phyloP scores from a whole-genome alignment of 140 eudicot genomes.

The Flaveria floridana region DNA sequence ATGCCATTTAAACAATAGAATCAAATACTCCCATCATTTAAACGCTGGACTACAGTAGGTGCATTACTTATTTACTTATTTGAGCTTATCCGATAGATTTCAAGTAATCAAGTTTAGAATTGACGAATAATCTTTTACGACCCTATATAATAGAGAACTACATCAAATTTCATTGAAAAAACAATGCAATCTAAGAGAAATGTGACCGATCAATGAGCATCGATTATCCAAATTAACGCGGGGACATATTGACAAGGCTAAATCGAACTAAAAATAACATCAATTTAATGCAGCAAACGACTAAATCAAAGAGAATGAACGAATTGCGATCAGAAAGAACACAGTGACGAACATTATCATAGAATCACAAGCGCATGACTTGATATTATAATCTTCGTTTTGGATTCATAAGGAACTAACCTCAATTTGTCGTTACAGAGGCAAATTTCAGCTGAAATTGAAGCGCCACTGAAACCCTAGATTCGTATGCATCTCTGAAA shows the following conservation, averaged over 20 bases:
- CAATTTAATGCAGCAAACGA: slow-evolving; percentile 12
- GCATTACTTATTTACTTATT: background rate
- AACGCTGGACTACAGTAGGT: background rate
- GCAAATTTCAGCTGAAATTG: slow-evolving; percentile 30
- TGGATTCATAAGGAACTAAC: slow-evolving; percentile 20
- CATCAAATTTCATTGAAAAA: background rate
- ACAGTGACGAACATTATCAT: slow-evolving; percentile 3
- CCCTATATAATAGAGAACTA: slow-evolving; percentile 2
- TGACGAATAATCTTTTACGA: background rate
- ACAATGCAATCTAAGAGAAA: slow-evolving; percentile 12
- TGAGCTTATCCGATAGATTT: background rate
- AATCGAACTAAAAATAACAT: background rate
- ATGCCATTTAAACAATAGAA: background rate
- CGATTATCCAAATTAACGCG: background rate
- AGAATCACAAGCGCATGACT: slow-evolving; percentile 4
- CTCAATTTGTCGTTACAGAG: background rate
- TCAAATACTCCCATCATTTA: background rate
- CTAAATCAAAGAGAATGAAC: slow-evolving; percentile 11
- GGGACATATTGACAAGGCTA: background rate
- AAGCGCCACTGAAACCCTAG: slow-evolving; percentile 39
- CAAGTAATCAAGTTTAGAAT: slow-evolving; percentile 1
- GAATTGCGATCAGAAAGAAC: slow-evolving; percentile 26
- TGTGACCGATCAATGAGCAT: slow-evolving; percentile 4
- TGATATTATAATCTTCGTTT: background rate
- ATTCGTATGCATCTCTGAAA: slow-evolving; percentile 30